These are phyloP conservation scores for Leersia perrieri DNA, from an alignment of 176 grass and related monocot species.

Conservation along the genomic window DNA sequence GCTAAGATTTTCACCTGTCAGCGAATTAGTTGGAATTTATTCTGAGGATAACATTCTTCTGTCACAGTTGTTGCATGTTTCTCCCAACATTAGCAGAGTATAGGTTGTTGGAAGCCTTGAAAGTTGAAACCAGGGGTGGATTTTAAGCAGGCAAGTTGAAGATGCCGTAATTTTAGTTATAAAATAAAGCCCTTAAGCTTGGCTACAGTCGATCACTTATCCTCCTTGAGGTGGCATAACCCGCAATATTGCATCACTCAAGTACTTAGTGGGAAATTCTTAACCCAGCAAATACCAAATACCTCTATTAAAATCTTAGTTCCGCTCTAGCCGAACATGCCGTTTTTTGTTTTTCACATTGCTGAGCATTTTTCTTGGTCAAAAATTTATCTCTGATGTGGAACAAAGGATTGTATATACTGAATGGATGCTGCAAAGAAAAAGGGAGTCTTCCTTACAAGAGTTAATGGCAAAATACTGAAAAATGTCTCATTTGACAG, in stretches of 20 bases:
- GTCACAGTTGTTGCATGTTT: neutral
- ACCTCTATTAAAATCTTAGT: neutral
- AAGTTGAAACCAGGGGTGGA: neutral
- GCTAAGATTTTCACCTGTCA: neutral
- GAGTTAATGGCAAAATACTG: neutral
- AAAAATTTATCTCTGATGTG: constrained; percentile 2
- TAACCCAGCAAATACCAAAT: neutral
- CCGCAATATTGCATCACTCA: neutral
- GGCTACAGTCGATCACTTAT: neutral
- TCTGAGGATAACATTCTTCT: neutral
- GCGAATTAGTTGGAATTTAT: neutral
- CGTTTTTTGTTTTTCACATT: neutral
- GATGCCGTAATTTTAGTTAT: neutral
- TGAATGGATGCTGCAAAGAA: neutral
- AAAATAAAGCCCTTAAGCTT: neutral
- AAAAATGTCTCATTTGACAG: constrained; percentile 41
- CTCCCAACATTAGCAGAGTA: neutral
- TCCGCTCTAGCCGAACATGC: neutral
- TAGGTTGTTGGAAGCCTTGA: constrained; percentile 23
- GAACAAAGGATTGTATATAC: neutral
- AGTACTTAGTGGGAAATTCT: neutral
- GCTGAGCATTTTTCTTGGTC: constrained; percentile 3
- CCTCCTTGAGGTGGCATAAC: neutral
- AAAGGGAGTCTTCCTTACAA: neutral
- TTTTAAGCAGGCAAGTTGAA: neutral